Percentiles rank a stretch among this genome's conserved stretches.
These are phyloP conservation scores for Ustanciosporium gigantosporum DNA, from an alignment of 1,284 basidiomycete species.

Conservation along the genomic window DNA sequence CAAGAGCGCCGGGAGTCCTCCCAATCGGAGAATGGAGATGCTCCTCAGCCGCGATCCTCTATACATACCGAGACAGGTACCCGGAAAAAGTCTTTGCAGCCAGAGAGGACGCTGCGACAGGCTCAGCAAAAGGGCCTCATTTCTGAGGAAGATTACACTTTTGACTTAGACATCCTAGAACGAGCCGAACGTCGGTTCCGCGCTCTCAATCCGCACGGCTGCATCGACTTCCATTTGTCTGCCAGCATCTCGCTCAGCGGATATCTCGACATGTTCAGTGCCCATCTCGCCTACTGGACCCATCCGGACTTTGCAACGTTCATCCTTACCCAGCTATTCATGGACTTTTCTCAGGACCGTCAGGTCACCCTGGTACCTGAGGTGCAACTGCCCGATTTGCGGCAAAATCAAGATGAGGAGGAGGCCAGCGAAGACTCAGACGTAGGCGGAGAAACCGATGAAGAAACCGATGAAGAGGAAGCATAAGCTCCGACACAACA, in stretches of 20 bases:
- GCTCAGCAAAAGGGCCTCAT: not conserved
- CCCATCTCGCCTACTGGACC: conserved; percentile 55
- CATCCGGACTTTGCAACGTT: conserved; percentile 49
- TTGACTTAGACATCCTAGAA: conserved; percentile 27
- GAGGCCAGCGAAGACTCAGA: conserved; percentile 17
- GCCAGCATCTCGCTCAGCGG: conserved; percentile 30
- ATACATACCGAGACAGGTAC: conserved; percentile 7
- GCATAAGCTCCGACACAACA: no score
- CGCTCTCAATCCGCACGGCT: conserved; percentile 56
- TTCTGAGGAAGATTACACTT: conserved; percentile 5
- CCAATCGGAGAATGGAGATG: not conserved
- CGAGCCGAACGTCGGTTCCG: conserved; percentile 41
- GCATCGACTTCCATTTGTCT: conserved; percentile 49
- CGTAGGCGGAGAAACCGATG: conserved; percentile 4
- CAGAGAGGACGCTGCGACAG: conserved; percentile 4
- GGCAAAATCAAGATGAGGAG: conserved; percentile 4
- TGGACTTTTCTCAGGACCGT: conserved; percentile 22
- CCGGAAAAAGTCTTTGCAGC: conserved; percentile 17
- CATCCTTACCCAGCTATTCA: conserved; percentile 50
- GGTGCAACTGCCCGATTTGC: conserved; percentile 3
- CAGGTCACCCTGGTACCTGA: conserved; percentile 24
- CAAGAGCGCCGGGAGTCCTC: not conserved
- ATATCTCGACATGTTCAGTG: conserved; percentile 50
- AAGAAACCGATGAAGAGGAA: not conserved
- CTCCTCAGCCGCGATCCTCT: not conserved